Conservation (phyloP, 2,329 filamentous ascomycete species). For the Parastagonospora nodorum region DNA sequence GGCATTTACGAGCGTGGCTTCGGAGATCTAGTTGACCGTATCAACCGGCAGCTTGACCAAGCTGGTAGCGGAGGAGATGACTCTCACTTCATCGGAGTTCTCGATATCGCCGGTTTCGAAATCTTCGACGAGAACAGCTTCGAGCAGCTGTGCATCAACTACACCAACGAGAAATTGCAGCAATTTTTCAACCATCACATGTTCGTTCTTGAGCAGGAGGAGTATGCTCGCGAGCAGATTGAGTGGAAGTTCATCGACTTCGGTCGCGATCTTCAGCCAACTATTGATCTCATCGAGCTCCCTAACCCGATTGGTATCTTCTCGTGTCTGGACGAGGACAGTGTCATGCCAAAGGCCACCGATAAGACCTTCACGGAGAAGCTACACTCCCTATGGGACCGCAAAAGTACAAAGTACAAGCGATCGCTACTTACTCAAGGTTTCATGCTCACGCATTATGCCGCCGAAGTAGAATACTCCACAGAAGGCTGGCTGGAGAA, state of each 20-base stretch:
- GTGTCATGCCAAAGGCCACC: slow-evolving; percentile 97
- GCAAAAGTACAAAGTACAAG: slow-evolving; percentile 92
- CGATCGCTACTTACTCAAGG: slow-evolving; percentile 86
- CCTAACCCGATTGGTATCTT: slow-evolving; percentile 98
- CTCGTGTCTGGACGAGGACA: slow-evolving; percentile 96
- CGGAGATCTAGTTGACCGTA: slow-evolving; percentile 86
- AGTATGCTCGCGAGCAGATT: slow-evolving; percentile 96
- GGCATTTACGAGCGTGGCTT: slow-evolving; percentile 98
- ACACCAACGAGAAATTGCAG: slow-evolving; percentile 98
- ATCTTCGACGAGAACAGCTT: slow-evolving; percentile 99
- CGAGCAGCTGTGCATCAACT: slow-evolving; percentile 99
- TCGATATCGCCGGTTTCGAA: slow-evolving; percentile 98
- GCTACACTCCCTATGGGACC: slow-evolving; percentile 94
- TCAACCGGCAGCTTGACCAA: slow-evolving; percentile 91
- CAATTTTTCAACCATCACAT: slow-evolving; percentile 99
- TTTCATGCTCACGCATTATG: slow-evolving; percentile 96
- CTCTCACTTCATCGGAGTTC: slow-evolving; percentile 93
- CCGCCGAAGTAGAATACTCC: slow-evolving; percentile 95
- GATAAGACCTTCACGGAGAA: slow-evolving; percentile 98
- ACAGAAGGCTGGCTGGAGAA: slow-evolving; percentile 97
- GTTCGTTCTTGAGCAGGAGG: slow-evolving; percentile 98
- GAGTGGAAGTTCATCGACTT: slow-evolving; percentile 99
- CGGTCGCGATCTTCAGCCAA: slow-evolving; percentile 93
- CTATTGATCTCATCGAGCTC: slow-evolving; percentile 94
- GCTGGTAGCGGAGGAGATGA: slow-evolving; percentile 82